Conservation (phyloP, 192 early-diverging fungal genomes). For the Helicostylum pulchrum region DNA sequence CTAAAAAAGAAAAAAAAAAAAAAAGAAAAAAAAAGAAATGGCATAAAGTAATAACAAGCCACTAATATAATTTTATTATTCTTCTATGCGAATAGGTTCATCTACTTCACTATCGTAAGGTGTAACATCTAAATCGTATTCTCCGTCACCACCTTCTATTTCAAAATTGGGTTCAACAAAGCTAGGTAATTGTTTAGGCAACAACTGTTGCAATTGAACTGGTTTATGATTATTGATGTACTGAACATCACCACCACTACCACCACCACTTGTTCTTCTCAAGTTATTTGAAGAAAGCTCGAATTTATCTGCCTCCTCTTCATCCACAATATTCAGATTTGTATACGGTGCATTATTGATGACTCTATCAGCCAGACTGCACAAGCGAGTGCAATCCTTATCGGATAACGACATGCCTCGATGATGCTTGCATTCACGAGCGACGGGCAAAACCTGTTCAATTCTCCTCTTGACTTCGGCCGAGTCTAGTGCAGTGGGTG, state of each 20-base stretch:
- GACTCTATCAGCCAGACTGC: not conserved
- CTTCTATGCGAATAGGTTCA: slow-evolving; percentile 6
- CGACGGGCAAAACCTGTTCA: slow-evolving; percentile 1
- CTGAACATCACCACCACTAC: not conserved
- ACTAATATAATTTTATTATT: not conserved
- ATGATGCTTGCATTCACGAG: not conserved
- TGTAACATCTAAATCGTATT: slow-evolving; percentile 10
- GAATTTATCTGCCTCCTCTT: not conserved
- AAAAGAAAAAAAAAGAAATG: not conserved
- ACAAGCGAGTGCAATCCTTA: not conserved
- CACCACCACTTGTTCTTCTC: not conserved
- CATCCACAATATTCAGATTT: slow-evolving; percentile 4
- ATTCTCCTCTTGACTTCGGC: slow-evolving; percentile 6
- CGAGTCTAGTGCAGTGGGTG: not conserved
- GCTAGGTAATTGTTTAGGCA: slow-evolving; percentile 10
- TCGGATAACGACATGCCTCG: not conserved
- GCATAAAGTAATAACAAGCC: slow-evolving; percentile 6
- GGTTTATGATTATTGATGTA: not conserved
- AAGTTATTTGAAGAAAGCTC: not conserved
- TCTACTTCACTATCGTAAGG: slow-evolving; percentile 7
- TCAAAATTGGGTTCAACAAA: slow-evolving; percentile 7
- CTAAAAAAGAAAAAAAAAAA: slow-evolving; percentile 4
- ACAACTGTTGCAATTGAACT: not conserved
- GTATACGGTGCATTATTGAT: not conserved
- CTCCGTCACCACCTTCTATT: not conserved